Evolutionary conservation across 1,284 basidiomycete genomes (phyloP).

Genomic region (Coniferiporia weirii): DNA sequence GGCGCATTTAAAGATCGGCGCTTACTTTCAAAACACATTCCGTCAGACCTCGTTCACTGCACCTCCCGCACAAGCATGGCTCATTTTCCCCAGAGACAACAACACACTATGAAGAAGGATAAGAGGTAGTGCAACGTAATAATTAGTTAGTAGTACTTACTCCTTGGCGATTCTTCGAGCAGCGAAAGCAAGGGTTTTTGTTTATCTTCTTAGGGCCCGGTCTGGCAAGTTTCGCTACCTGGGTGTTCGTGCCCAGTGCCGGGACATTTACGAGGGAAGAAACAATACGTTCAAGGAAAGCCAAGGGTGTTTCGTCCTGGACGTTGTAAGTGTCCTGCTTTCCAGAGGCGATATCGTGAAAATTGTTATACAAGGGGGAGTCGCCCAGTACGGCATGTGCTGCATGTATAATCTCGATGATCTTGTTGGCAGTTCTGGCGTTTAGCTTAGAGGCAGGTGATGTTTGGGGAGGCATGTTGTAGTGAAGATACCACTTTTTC

Average conservation of each 20-base stretch:
- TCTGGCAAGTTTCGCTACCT: no score
- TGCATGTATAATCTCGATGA: not conserved
- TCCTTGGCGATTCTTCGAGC: no score
- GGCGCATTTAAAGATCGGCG: not conserved
- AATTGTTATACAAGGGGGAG: not conserved
- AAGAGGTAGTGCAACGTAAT: not conserved
- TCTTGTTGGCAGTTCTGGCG: not conserved
- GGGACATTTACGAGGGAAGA: not conserved
- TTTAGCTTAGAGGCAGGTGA: not conserved
- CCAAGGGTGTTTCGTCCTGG: not conserved
- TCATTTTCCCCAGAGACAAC: not conserved
- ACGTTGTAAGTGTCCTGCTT: not conserved
- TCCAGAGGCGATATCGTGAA: not conserved
- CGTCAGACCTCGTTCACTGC: not conserved
- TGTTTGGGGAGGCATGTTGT: no score
- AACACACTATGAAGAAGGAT: not conserved
- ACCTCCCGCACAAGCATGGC: not conserved
- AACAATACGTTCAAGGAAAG: not conserved
- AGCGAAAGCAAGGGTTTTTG: no score
- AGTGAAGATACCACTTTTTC: no score
- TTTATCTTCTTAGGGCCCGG: no score
- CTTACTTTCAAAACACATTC: not conserved
- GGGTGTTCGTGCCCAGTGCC: no score
- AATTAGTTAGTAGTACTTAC: not conserved
- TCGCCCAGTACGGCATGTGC: not conserved